A percentile compares a stretch with the other conserved stretches of the same genome.
Conservation (phyloP, 805 yeast species). For the Trichomonascus vanleenenianus region DNA sequence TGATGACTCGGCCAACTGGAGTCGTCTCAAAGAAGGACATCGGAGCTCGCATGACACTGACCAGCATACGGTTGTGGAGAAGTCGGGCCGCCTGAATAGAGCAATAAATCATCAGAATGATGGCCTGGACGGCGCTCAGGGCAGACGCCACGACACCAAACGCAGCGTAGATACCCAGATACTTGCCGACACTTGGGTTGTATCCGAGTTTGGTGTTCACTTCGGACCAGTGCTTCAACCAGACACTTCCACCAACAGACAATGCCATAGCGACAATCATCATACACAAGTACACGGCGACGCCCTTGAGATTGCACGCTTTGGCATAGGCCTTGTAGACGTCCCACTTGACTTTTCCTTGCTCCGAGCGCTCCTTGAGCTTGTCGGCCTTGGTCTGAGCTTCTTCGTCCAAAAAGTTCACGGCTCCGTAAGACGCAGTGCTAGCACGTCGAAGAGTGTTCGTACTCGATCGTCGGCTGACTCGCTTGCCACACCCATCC, state of each 20-base stretch:
- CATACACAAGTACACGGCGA: slow-evolving; percentile 46
- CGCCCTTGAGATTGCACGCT: slow-evolving; percentile 73
- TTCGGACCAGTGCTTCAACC: slow-evolving; percentile 98
- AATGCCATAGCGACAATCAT: slow-evolving; percentile 52
- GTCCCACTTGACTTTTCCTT: slow-evolving; percentile 87
- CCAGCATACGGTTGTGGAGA: slow-evolving; percentile 66
- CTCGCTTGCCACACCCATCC: not conserved
- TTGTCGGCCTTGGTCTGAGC: slow-evolving; percentile 21
- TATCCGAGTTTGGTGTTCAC: slow-evolving; percentile 59
- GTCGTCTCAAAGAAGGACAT: slow-evolving; percentile 96
- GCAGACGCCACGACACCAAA: slow-evolving; percentile 65
- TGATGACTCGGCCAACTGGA: slow-evolving; percentile 86
- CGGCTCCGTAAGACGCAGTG: slow-evolving; percentile 45
- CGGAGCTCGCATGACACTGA: slow-evolving; percentile 73
- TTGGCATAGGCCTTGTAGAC: slow-evolving; percentile 77
- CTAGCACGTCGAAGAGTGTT: slow-evolving; percentile 50
- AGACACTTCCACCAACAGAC: slow-evolving; percentile 66
- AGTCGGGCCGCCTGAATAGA: slow-evolving; percentile 73
- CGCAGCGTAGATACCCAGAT: slow-evolving; percentile 65
- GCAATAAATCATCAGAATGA: slow-evolving; percentile 71
- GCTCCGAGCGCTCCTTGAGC: slow-evolving; percentile 70
- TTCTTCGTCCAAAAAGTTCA: slow-evolving; percentile 19
- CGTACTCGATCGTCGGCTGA: slow-evolving; percentile 20
- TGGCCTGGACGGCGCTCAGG: slow-evolving; percentile 54
- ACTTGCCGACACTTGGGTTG: slow-evolving; percentile 66